These are phyloP conservation scores for Viola odorata DNA, from an alignment of 345 rosid species.

Conservation along the genomic window DNA sequence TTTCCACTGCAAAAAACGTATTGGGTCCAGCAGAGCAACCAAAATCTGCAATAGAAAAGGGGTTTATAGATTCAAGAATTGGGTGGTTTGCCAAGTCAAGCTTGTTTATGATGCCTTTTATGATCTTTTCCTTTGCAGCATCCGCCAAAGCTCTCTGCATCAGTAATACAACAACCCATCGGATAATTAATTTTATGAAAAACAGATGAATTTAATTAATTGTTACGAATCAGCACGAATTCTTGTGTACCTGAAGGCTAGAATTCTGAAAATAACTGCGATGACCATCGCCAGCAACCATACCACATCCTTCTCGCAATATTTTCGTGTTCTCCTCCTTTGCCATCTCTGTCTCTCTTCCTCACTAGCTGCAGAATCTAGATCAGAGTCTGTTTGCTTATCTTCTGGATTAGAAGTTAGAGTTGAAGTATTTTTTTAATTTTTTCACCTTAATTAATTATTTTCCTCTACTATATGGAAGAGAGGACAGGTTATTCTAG, in stretches of 20 bases:
- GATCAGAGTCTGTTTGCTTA: too few species aligned
- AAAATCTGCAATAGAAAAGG: conserved; percentile 1
- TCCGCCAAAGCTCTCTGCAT: neutral
- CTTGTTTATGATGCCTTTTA: neutral
- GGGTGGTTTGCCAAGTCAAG: neutral
- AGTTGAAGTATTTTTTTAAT: too few species aligned
- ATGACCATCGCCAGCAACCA: neutral
- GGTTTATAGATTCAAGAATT: neutral
- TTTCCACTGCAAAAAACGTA: conserved; percentile 1
- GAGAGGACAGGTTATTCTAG: too few species aligned
- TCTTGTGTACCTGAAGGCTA: neutral
- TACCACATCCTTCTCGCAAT: neutral
- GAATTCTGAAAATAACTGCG: neutral
- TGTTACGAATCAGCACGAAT: too few species aligned
- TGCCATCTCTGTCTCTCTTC: too few species aligned
- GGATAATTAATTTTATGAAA: too few species aligned
- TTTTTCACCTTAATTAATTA: too few species aligned
- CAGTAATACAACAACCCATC: neutral
- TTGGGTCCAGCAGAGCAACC: conserved; percentile 12
- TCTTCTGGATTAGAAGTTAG: too few species aligned
- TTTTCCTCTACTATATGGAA: too few species aligned
- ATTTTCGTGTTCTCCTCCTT: too few species aligned
- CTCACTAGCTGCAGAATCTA: too few species aligned
- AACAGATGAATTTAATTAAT: neutral
- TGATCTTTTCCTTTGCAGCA: neutral